phyloP scores from a whole-genome alignment of 371 early-diverging fungal species.

The Rhizopus arrhizus region DNA sequence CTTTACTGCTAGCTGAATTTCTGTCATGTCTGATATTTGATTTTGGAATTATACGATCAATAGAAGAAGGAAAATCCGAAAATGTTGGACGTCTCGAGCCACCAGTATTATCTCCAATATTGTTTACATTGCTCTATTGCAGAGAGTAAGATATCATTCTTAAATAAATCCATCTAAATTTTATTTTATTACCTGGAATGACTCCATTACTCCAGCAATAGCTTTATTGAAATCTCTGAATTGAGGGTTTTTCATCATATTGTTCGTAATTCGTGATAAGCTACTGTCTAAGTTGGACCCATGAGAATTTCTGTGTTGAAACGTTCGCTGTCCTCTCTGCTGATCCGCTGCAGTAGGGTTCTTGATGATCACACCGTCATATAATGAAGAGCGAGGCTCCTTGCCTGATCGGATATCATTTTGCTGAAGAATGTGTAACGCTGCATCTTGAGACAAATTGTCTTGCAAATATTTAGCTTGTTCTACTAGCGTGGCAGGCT shows the following conservation, averaged over 20 bases:
- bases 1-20: background rate
- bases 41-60: slow-evolving; percentile 31
- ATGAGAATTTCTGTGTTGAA: slow-evolving; percentile 30
- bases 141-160: too few species aligned
- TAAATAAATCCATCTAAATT: too few species aligned
- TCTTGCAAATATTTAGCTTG: slow-evolving; percentile 69
- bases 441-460: slow-evolving; percentile 51
- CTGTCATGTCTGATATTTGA: background rate
- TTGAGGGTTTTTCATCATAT: slow-evolving; percentile 67
- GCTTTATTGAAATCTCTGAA: slow-evolving; percentile 64
- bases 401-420: slow-evolving; percentile 58
- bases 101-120: slow-evolving; percentile 41
- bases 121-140: slow-evolving; percentile 50
- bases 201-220: slow-evolving; percentile 61
- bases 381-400: slow-evolving; percentile 42
- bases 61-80: slow-evolving; percentile 45
- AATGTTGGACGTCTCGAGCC: slow-evolving; percentile 28
- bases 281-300: slow-evolving; percentile 32
- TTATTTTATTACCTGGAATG: slow-evolving; percentile 44
- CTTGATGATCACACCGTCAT: slow-evolving; percentile 25
- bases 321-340: slow-evolving; percentile 9
- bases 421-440: slow-evolving; percentile 60
- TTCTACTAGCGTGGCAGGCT: slow-evolving; percentile 59
- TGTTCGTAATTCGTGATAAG: slow-evolving; percentile 42
- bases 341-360: background rate